Percentiles rank a stretch among this genome's conserved stretches.
Evolutionary conservation across 306 rosid species (phyloP).

Genomic region (Bauhinia variegata): DNA sequence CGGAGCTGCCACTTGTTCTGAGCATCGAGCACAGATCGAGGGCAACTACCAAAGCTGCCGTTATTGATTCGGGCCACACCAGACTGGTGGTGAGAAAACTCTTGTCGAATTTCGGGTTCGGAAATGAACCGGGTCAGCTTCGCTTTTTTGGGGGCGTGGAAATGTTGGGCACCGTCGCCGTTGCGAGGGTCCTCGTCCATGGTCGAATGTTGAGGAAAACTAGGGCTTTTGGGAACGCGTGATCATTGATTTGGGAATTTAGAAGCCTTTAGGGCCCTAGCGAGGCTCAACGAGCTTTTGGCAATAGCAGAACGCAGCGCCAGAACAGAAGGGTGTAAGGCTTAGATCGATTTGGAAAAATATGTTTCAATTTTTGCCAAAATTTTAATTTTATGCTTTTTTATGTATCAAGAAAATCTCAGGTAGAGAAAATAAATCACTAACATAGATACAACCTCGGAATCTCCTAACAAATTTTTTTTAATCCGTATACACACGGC

Average conservation of each 20-base stretch:
- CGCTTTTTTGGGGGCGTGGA: conserved; percentile 38
- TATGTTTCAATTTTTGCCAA: too few relatives aligned
- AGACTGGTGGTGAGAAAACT: conserved; percentile 60
- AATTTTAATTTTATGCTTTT: too few relatives aligned
- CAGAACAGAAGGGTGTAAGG: neutral
- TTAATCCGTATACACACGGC: too few relatives aligned
- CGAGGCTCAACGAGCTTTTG: neutral
- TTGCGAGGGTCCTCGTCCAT: conserved; percentile 51
- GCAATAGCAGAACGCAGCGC: neutral
- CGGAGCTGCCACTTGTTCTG: conserved; percentile 53
- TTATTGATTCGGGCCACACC: conserved; percentile 58
- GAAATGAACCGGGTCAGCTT: conserved; percentile 32
- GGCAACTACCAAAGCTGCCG: conserved; percentile 75
- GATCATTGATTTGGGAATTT: conserved; percentile 5
- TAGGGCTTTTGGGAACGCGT: conserved; percentile 24
- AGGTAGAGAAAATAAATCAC: too few relatives aligned
- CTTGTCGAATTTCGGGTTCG: conserved; percentile 37
- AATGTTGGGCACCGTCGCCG: conserved; percentile 27
- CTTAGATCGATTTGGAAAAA: neutral
- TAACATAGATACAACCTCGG: too few relatives aligned
- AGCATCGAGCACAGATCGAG: conserved; percentile 50
- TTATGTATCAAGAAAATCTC: too few relatives aligned
- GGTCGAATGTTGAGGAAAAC: neutral
- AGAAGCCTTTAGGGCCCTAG: neutral
- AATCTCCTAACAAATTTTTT: too few relatives aligned